Evolutionary conservation across 2,329 filamentous ascomycete species (phyloP), one percentile per base, ranked within the genome.

Genomic region (Colletotrichum graminicola): DNA sequence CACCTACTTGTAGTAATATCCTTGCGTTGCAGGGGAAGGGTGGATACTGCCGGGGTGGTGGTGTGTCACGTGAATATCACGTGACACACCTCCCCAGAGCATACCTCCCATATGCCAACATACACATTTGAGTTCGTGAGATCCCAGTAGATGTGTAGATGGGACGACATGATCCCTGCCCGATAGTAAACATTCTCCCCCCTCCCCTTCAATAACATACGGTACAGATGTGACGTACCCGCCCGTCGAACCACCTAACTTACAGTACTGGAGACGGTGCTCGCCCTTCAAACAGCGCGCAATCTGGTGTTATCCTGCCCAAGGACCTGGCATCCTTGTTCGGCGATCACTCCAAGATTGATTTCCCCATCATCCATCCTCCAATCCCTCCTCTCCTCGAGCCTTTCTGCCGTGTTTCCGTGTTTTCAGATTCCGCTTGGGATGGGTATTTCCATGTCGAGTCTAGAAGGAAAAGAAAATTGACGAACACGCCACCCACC

Each of bases 121-220:
- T n/a, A n/a, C 29, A 39, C 8, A 39, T 12, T 34, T 7, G 12
- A 11, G 11, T 16, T 39, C 36, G 4, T 43, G 21, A 6, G 21
- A 43, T 18, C 18, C 18, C 4, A 21, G 41, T 7, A 14, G 41
- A 21, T 7, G 21, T 11, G 18, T 61, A 64, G 66, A 65, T 45
- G 52, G 52, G 54, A 68, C 54, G 52, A 52, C 51, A 59, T 34
- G 45, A 59, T 34, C 36, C 60, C 61, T 36, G 26, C 39, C 34
- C 21, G 16, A 43, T 29, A 64, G 7, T 43, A 29, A 51, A 43
- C n/a, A 43, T 21, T 36, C 34, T 5, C 34, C 34, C n/a, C 29
- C 43, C 29, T 18, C 12, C 45, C n/a, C 45, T 45, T n/a, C 43
- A 45, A n/a, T 45, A n/a, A n/a, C 21, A 7, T 29, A n/a, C 43